A percentile compares a stretch with the other conserved stretches of the same genome.
Conservation (phyloP, 495 filamentous ascomycete genomes). For the Cercophora newfieldiana region DNA sequence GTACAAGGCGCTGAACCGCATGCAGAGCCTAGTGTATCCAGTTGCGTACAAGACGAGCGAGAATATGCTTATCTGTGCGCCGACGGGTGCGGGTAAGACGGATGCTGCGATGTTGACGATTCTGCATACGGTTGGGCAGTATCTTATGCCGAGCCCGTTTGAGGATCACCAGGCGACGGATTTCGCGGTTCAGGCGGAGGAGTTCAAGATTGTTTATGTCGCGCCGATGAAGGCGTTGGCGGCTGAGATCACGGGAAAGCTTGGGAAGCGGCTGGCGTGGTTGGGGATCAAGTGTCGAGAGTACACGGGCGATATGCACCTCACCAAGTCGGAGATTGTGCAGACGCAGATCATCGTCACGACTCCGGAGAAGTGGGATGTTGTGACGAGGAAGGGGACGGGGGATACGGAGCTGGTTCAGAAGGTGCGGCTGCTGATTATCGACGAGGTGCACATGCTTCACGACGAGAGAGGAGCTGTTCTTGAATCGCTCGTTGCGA, state of each 20-base stretch:
- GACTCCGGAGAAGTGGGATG: constrained; percentile 99
- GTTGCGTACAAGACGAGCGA: constrained; percentile 94
- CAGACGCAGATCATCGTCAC: constrained; percentile 98
- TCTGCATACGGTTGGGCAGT: constrained; percentile 82
- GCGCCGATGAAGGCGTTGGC: constrained; percentile 98
- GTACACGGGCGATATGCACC: constrained; percentile 96
- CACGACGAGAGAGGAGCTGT: constrained; percentile 97
- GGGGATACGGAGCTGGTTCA: constrained; percentile 97
- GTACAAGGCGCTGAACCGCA: constrained; percentile 90
- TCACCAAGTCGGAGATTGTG: constrained; percentile 94
- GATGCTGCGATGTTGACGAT: constrained; percentile 98
- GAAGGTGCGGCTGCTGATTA: constrained; percentile 93
- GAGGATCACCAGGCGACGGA: constrained; percentile 72
- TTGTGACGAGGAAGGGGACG: constrained; percentile 93
- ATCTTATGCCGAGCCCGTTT: constrained; percentile 72
- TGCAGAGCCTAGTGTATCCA: constrained; percentile 96
- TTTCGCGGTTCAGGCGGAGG: constrained; percentile 74
- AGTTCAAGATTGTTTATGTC: constrained; percentile 98
- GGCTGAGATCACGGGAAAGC: constrained; percentile 92
- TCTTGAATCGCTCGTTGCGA: constrained; percentile 89
- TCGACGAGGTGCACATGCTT: constrained; percentile 99
- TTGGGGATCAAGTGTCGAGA: constrained; percentile 86
- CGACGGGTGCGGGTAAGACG: constrained; percentile 97
- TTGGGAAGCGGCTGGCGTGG: constrained; percentile 92
- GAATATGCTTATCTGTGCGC: constrained; percentile 98